A percentile compares a stretch with the other conserved stretches of the same genome.
Evolutionary conservation across 768 basidiomycete species (phyloP).

Genomic region (Tremella yokohamensis): DNA sequence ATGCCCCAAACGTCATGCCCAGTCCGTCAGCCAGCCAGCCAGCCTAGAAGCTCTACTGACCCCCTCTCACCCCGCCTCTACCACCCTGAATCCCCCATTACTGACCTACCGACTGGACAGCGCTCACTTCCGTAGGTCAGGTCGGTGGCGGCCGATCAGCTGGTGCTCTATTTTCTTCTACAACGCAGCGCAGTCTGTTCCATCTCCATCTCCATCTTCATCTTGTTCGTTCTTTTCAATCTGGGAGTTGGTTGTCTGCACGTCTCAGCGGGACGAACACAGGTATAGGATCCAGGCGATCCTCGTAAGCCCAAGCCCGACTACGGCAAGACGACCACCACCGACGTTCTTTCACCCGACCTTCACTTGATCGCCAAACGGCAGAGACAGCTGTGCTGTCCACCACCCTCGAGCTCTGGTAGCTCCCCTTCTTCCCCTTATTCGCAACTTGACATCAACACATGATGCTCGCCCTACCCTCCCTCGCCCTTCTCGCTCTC

Average conservation of each 20-base stretch:
- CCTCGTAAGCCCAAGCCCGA: too few species aligned
- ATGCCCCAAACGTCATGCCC: constrained; percentile 3
- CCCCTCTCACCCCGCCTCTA: too few species aligned
- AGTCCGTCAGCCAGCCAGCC: not conserved
- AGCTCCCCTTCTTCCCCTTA: not conserved
- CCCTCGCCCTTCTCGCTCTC: not conserved
- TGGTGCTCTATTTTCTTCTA: not conserved
- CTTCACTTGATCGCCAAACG: too few species aligned
- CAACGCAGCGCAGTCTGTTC: not conserved
- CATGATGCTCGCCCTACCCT: not conserved
- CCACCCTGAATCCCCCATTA: too few species aligned
- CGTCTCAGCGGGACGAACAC: too few species aligned
- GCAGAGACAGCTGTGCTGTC: not conserved
- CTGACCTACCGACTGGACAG: too few species aligned
- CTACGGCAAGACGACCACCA: not conserved
- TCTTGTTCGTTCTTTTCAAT: not conserved
- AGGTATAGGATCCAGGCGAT: too few species aligned
- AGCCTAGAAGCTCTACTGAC: too few species aligned
- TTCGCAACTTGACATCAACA: not conserved
- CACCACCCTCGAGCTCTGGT: not conserved
- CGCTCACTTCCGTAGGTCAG: too few species aligned
- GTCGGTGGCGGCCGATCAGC: not conserved
- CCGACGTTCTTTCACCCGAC: constrained; percentile 3
- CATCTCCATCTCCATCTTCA: not conserved
- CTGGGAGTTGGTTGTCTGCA: too few species aligned